Conservation (phyloP, 805 yeast species). For the Clavispora asparagi region DNA sequence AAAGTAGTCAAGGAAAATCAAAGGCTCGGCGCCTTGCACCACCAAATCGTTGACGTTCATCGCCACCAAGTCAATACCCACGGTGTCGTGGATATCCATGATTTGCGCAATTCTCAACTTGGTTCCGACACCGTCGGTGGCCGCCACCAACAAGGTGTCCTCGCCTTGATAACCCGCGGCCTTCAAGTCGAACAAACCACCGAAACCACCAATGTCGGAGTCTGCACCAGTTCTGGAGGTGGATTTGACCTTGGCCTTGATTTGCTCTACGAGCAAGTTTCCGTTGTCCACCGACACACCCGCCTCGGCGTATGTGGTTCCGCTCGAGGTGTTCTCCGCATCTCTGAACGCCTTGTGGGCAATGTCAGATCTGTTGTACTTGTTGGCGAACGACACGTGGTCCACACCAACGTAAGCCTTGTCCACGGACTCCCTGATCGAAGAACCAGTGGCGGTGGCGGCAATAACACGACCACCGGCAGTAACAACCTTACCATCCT, state of each 20-base stretch:
- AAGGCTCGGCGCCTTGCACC: slow-evolving; percentile 98
- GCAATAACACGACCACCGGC: slow-evolving; percentile 98
- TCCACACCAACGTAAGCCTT: slow-evolving; percentile 84
- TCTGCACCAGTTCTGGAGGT: slow-evolving; percentile 96
- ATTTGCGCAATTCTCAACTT: slow-evolving; percentile 92
- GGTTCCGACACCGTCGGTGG: slow-evolving; percentile 99
- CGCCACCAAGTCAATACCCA: slow-evolving; percentile 97
- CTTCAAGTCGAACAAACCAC: slow-evolving; percentile 89
- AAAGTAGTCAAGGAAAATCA: slow-evolving; percentile 90
- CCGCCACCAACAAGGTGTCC: slow-evolving; percentile 85
- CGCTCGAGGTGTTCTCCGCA: slow-evolving; percentile 20
- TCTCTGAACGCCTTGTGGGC: slow-evolving; percentile 93
- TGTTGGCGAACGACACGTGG: slow-evolving; percentile 63
- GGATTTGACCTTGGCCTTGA: slow-evolving; percentile 84
- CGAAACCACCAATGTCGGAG: slow-evolving; percentile 97
- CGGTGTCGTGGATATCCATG: slow-evolving; percentile 88
- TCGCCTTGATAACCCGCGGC: slow-evolving; percentile 82
- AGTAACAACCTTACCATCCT: slow-evolving; percentile 63
- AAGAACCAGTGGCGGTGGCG: slow-evolving; percentile 75
- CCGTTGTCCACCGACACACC: slow-evolving; percentile 99
- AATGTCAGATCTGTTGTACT: slow-evolving; percentile 86
- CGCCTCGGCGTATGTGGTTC: slow-evolving; percentile 86
- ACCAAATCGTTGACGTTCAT: slow-evolving; percentile 98
- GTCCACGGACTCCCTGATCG: slow-evolving; percentile 76
- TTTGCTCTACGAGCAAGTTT: slow-evolving; percentile 80